A percentile compares a stretch with the other conserved stretches of the same genome.
phyloP scores from a whole-genome alignment of 352 stramenopile species.

The Heterotrichella gracilis region DNA sequence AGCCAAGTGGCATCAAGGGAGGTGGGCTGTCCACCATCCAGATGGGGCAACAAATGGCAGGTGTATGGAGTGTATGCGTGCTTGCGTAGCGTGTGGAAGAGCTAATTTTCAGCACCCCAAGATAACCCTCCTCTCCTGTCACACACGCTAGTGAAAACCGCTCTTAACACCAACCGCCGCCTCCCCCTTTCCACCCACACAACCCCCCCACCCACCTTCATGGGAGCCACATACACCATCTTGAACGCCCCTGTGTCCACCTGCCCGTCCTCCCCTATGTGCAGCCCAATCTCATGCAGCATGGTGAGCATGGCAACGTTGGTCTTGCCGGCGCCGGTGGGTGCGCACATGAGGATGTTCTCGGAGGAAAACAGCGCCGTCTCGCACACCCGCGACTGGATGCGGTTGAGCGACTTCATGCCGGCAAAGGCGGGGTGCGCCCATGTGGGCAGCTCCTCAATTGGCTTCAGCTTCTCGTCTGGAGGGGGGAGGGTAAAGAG shows the following conservation, averaged over 20 bases:
- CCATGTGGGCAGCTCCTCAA: constrained; percentile 65
- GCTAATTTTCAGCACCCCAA: too few relatives aligned
- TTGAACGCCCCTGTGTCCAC: constrained; percentile 87
- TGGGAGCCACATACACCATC: constrained; percentile 97
- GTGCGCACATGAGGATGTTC: constrained; percentile 90
- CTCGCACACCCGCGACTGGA: constrained; percentile 86
- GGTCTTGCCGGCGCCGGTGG: constrained; percentile 93
- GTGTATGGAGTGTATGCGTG: too few relatives aligned
- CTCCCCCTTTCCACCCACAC: too few relatives aligned
- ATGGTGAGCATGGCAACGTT: constrained; percentile 92
- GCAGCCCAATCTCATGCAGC: constrained; percentile 81
- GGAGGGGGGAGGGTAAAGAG: constrained; percentile 19
- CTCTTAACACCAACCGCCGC: too few relatives aligned
- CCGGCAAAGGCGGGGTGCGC: constrained; percentile 64
- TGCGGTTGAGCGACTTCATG: constrained; percentile 86
- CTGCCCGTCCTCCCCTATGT: constrained; percentile 23
- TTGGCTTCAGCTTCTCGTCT: constrained; percentile 36
- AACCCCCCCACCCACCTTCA: too few relatives aligned
- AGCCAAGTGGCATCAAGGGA: too few relatives aligned
- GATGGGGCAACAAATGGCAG: too few relatives aligned
- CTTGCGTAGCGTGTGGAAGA: too few relatives aligned
- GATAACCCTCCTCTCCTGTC: too few relatives aligned
- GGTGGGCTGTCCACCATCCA: too few relatives aligned
- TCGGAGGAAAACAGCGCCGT: constrained; percentile 16
- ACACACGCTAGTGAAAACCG: too few relatives aligned